Base-by-base conservation (phyloP, 345 rosid species). In the Gossypium australe region DNA sequence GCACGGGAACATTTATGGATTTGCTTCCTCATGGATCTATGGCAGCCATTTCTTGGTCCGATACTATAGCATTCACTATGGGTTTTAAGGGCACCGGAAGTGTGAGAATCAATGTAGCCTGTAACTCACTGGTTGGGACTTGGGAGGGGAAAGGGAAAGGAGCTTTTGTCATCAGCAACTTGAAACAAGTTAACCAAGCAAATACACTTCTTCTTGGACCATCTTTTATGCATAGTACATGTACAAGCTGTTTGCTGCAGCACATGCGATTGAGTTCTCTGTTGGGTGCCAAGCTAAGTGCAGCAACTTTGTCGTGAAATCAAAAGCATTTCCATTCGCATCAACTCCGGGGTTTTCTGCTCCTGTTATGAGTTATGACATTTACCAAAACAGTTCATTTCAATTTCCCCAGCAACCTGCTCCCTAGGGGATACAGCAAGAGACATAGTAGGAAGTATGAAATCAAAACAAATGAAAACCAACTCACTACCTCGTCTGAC, bases 191-290 rank as follows among this genome's bases (percentile, higher is more conserved):
- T 76, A 74, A 81, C 82, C 80, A 70, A 77, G 76, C 79, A 77
- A 81, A 77, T 68, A 73, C 70, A 63, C 72, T 20, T 58, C 62
- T 78, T 77, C 78, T 75, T 49, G 75, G 73, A 76, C 76, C 76
- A 45, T 75, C 76, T 79, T 57, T 87, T 85, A 95, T 65, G 97
- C 98, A 82, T 86, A 95, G 83, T 95, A 95, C 99, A 95, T 93
- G 90, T 95, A 95, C 91, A 95, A 83, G 90, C 99, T 95, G 90
- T 95, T 95, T 80, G 98, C 94, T 68, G 99, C 99, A 59, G 99
- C 99, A 85, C 99, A 95, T 76, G 99, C 99, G 48, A 95, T 88
- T 16, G 98, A 89, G 78, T 93, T 93, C 79, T 95, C 98, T 0
- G 90, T 84, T 13, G 99, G 99, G 79, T 95, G 99, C 99, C 99